A percentile compares a stretch with the other conserved stretches of the same genome.
Evolutionary conservation across 2,329 filamentous ascomycete species (phyloP).

Genomic region (Colletotrichum sojae): DNA sequence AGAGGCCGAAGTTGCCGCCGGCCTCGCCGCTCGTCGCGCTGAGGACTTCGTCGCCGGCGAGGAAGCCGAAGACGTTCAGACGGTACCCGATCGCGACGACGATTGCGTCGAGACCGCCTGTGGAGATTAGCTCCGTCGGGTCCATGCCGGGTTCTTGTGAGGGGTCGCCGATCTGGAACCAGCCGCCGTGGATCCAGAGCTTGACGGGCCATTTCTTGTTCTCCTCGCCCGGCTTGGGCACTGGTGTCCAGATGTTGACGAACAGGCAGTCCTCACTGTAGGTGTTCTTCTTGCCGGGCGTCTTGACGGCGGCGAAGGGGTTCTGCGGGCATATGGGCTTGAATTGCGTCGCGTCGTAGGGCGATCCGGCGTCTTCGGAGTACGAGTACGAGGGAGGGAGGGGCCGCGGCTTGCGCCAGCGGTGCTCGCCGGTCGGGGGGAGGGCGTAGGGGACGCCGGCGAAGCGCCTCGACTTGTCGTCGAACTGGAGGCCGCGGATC

Average conservation of each 20-base stretch:
- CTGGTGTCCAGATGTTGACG: conserved; percentile 64
- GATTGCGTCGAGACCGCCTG: conserved; percentile 53
- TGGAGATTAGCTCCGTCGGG: conserved; percentile 58
- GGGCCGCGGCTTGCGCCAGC: conserved; percentile 56
- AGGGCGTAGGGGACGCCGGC: conserved; percentile 56
- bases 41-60: conserved; percentile 56
- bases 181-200: conserved; percentile 62
- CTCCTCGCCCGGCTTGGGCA: conserved; percentile 43
- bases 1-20: conserved; percentile 56
- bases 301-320: conserved; percentile 47
- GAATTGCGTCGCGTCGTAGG: conserved; percentile 55
- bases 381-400: conserved; percentile 49
- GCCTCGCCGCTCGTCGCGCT: conserved; percentile 42
- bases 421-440: conserved; percentile 52
- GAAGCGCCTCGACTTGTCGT: conserved; percentile 52
- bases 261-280: conserved; percentile 64
- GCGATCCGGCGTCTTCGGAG: conserved; percentile 42
- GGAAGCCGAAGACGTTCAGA: conserved; percentile 64
- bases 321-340: conserved; percentile 57
- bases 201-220: conserved; percentile 53
- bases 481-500: conserved; percentile 52
- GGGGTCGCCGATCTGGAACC: conserved; percentile 62
- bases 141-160: conserved; percentile 58
- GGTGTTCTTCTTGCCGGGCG: conserved; percentile 44
- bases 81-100: conserved; percentile 62